A percentile compares a stretch with the other conserved stretches of the same genome.
These are phyloP conservation scores for Aciculosporium take DNA, from an alignment of 2,329 filamentous ascomycete species.

Conservation along the genomic window DNA sequence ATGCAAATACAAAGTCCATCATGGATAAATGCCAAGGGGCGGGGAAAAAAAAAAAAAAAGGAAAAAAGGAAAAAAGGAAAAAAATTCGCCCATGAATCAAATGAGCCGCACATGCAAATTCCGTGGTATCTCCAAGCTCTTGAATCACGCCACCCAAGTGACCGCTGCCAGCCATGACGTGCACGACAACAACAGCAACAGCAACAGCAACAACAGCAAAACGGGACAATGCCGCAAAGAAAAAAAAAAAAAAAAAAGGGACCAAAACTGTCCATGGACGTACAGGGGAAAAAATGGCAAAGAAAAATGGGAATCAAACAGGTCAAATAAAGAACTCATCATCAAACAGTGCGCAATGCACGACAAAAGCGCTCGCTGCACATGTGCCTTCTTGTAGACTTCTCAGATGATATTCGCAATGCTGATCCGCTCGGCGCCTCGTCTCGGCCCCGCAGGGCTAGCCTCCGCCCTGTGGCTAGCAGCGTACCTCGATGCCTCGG, in stretches of 20 bases:
- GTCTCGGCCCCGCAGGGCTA: conserved; percentile 15
- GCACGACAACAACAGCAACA: no score
- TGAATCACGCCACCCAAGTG: conserved; percentile 5
- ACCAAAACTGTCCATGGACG: no score
- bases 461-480: conserved; percentile 14
- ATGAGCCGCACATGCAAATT: conserved; percentile 5
- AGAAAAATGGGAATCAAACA: no score
- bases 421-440: conserved; percentile 20
- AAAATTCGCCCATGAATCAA: background rate
- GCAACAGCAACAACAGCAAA: no score
- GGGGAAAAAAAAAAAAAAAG: no score
- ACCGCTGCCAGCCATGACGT: conserved; percentile 4
- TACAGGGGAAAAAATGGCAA: no score
- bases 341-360: background rate
- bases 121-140: conserved; percentile 12
- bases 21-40: no score
- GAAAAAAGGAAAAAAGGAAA: background rate
- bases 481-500: conserved; percentile 18
- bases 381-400: no score
- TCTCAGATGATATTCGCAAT: conserved; percentile 25
- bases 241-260: conserved; percentile 1
- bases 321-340: no score
- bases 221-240: conserved; percentile 1
- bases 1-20: no score
- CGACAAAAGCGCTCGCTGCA: no score